Conservation (phyloP, 2,329 filamentous ascomycete species). For the Ophiostoma sp. region DNA sequence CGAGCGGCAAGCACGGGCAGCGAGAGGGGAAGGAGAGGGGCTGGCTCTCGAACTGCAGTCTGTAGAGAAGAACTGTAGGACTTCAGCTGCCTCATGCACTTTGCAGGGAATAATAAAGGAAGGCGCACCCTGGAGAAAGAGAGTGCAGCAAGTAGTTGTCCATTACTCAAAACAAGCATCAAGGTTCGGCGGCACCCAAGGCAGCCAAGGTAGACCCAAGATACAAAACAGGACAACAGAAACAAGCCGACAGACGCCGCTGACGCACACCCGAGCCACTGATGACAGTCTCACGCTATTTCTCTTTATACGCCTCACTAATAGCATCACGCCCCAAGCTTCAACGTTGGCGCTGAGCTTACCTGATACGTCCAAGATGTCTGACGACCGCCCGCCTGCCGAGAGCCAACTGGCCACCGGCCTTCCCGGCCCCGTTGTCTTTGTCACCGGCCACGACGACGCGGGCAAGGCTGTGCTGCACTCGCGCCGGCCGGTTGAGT, state of each 20-base stretch:
- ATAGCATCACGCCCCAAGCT: too few relatives aligned
- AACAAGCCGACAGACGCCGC: neutral
- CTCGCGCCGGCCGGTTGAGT: constrained; percentile 23
- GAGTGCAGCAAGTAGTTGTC: too few relatives aligned
- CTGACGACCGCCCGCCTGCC: neutral
- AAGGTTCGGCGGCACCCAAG: neutral
- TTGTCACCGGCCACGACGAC: constrained; percentile 25
- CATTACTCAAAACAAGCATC: neutral
- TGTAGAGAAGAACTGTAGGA: neutral
- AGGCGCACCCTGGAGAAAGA: neutral
- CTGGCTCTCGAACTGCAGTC: neutral
- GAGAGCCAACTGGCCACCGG: constrained; percentile 10
- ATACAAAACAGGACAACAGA: too few relatives aligned
- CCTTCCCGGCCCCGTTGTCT: constrained; percentile 24
- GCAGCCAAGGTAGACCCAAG: neutral
- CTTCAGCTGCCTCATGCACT: too few relatives aligned
- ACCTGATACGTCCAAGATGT: neutral
- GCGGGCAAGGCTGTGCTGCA: constrained; percentile 25
- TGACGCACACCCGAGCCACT: neutral
- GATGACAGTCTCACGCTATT: neutral
- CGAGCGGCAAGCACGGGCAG: neutral
- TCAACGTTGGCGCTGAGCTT: too few relatives aligned
- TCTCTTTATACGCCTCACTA: too few relatives aligned
- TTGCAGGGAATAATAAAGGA: neutral
- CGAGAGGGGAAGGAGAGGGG: neutral